phyloP scores from a whole-genome alignment of 306 rosid species.

The Sesbania bispinosa region DNA sequence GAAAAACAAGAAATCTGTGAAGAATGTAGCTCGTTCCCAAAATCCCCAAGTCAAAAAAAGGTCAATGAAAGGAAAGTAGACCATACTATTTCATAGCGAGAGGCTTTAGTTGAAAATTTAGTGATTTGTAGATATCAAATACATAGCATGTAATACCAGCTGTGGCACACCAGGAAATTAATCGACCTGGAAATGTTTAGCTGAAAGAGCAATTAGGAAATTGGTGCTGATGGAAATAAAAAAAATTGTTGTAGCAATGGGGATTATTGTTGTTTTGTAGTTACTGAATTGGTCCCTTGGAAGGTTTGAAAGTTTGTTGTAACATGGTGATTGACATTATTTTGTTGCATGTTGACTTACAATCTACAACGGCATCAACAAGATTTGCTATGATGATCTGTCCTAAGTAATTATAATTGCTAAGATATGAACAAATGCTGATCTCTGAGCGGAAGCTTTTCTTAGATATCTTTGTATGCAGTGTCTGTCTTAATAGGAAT shows the following conservation, averaged over 20 bases:
- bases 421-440: neutral
- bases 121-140: constrained; percentile 9
- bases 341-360: constrained; percentile 9
- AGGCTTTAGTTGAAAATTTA: constrained; percentile 17
- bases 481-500: neutral
- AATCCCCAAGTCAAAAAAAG: constrained; percentile 27
- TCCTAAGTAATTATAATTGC: neutral
- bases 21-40: constrained; percentile 27
- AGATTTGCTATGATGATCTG: neutral
- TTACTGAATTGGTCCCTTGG: neutral
- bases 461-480: neutral
- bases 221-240: neutral
- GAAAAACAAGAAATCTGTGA: constrained; percentile 39
- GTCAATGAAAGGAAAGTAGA: constrained; percentile 36
- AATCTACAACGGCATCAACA: neutral
- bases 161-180: neutral
- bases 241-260: neutral
- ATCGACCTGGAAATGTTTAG: neutral
- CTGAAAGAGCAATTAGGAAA: constrained; percentile 6
- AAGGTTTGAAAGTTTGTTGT: neutral
- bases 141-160: neutral
- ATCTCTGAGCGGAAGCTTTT: neutral
- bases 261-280: constrained; percentile 20
- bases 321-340: neutral
- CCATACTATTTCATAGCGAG: neutral